Evolutionary conservation across 2,329 filamentous ascomycete genomes (phyloP), one percentile per base, ranked within the genome.

Genomic region (Fusarium continuum): DNA sequence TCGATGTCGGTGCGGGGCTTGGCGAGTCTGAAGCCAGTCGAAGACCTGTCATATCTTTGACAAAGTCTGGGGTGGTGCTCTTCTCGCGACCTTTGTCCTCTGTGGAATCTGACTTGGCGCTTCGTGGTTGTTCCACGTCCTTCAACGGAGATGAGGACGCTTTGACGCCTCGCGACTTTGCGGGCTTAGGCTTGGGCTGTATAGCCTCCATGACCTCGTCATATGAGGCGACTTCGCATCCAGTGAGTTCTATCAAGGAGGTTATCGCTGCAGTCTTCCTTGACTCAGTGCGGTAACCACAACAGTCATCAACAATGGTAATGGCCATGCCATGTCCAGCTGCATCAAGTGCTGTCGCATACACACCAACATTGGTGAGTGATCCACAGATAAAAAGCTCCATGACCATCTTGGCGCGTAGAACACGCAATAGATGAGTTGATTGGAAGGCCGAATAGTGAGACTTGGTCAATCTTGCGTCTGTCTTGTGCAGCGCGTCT

Each of bases 311-410:
- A 32, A 98, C 80, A 11, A 98, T 80, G 6, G 91, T 95, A 70
- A 97, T 92, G n/a, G 87, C 83, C 70, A 96, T 88, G 5, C 93
- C 95, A 75, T 97, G 91, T 17, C 90, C 86, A 2, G 92, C 93
- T 10, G 94, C 95, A 72, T 97, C 95, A 62, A 96, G 83, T 4
- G 93, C 93, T 1, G 94, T 97, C 8, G 95, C 94, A 73, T 95
- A 93, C 40, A 98, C 88, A 26, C 93, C 93, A 29, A 96, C 81
- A 70, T 98, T 97, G 36, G 90, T 91, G 43, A 96, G 83, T 38
- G 91, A 90, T 19, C 95, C 95, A 71, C 91, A 96, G 20, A 98
- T 85, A 76, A 91, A 97, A 11, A 99, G 80, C 70, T 97, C 91
- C 3, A 93, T 97, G 55, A 96, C 87, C 66, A 97, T 88, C 63